phyloP scores from a whole-genome alignment of 495 filamentous ascomycete species.

The Margaritispora aquatica region DNA sequence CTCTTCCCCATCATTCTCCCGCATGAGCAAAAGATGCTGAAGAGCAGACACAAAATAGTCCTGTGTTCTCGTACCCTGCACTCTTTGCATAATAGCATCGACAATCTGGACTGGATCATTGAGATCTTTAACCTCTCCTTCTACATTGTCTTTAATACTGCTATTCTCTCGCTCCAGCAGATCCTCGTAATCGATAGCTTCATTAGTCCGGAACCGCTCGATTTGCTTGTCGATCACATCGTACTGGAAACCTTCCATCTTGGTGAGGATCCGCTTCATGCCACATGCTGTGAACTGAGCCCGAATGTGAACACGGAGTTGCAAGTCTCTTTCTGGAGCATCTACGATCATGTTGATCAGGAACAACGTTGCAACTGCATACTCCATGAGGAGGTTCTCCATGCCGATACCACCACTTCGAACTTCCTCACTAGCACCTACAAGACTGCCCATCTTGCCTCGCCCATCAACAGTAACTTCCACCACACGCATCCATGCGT shows the following conservation, averaged over 20 bases:
- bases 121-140: conserved; percentile 89
- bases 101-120: conserved; percentile 90
- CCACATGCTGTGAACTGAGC: conserved; percentile 96
- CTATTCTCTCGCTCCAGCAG: conserved; percentile 86
- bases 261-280: conserved; percentile 86
- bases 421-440: conserved; percentile 94
- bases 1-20: conserved; percentile 90
- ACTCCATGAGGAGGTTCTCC: conserved; percentile 99
- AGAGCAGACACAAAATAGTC: conserved; percentile 96
- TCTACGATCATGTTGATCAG: conserved; percentile 96
- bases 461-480: conserved; percentile 96
- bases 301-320: conserved; percentile 87
- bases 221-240: conserved; percentile 98
- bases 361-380: conserved; percentile 90
- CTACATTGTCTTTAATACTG: conserved; percentile 83
- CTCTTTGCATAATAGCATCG: conserved; percentile 83
- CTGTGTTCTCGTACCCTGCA: conserved; percentile 75
- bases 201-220: conserved; percentile 86
- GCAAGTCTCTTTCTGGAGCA: conserved; percentile 79
- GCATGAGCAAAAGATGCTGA: conserved; percentile 90
- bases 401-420: conserved; percentile 96
- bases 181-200: conserved; percentile 97
- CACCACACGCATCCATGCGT: conserved; percentile 98
- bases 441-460: conserved; percentile 96
- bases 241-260: conserved; percentile 99